These are phyloP conservation scores for Barnettozyma californica DNA, from an alignment of 805 yeast species.

Conservation along the genomic window DNA sequence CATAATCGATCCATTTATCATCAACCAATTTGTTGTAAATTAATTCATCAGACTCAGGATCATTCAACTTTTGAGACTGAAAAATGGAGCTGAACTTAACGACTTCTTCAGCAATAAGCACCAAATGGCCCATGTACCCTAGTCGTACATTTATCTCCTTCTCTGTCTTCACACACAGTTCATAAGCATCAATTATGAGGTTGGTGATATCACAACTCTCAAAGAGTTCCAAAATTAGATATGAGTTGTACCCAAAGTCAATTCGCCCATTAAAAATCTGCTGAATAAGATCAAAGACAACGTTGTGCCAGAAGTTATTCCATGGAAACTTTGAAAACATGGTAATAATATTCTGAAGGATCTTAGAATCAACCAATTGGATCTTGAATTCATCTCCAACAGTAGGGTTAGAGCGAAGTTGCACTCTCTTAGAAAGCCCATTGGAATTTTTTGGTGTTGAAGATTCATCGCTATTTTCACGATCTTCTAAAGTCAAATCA, in stretches of 20 bases:
- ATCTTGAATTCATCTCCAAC: conserved; percentile 73
- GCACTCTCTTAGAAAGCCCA: conserved; percentile 15
- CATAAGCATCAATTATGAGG: conserved; percentile 60
- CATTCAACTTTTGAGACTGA: conserved; percentile 24
- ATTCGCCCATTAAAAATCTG: conserved; percentile 72
- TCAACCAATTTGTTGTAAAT: conserved; percentile 28
- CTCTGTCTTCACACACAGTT: conserved; percentile 55
- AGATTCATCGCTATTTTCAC: not conserved
- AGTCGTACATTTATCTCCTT: conserved; percentile 59
- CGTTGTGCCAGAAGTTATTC: conserved; percentile 83
- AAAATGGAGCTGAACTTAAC: conserved; percentile 64
- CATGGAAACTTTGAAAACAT: conserved; percentile 73
- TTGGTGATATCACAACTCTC: conserved; percentile 54
- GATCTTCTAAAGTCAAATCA: not conserved
- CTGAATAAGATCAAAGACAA: conserved; percentile 78
- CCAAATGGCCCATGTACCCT: conserved; percentile 96
- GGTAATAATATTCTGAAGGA: conserved; percentile 52
- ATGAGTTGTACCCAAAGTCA: conserved; percentile 71
- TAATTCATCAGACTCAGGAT: conserved; percentile 21
- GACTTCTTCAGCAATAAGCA: conserved; percentile 91
- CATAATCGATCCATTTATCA: conserved; percentile 67
- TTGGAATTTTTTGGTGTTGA: not conserved
- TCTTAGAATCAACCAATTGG: conserved; percentile 57
- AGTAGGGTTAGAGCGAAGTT: conserved; percentile 48
- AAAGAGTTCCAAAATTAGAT: conserved; percentile 55